Conservation (phyloP, 106 monocot genomes). For the Hemerocallis citrina region DNA sequence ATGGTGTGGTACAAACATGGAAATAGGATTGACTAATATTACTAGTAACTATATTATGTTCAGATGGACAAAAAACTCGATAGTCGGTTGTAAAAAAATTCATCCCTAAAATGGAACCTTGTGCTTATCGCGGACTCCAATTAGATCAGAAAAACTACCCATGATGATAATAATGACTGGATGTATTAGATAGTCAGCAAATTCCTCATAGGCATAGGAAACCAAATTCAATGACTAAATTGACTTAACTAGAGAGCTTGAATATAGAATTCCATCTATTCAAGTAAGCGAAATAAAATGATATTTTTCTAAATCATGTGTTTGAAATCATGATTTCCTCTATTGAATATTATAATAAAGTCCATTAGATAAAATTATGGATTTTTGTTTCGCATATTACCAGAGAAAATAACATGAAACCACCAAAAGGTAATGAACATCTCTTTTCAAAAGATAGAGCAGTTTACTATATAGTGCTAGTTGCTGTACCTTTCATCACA, state of each 20-base stretch:
- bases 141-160: too few species aligned
- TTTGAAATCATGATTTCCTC: not conserved
- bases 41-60: not conserved
- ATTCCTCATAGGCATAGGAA: not conserved
- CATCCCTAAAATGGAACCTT: too few species aligned
- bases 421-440: not conserved
- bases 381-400: not conserved
- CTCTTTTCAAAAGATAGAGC: not conserved
- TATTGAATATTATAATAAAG: not conserved
- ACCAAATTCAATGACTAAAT: too few species aligned
- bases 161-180: too few species aligned
- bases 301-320: not conserved
- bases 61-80: not conserved
- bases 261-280: not conserved
- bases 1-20: too few species aligned
- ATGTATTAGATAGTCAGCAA: too few species aligned
- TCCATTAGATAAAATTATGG: not conserved
- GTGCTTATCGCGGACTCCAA: too few species aligned
- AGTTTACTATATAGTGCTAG: not conserved
- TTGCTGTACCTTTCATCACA: slow-evolving; percentile 82
- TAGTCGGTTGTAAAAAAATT: too few species aligned
- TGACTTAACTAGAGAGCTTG: not conserved
- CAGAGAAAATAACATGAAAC: not conserved
- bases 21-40: not conserved
- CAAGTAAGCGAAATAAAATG: not conserved